Evolutionary conservation across 306 rosid genomes (phyloP).

Genomic region (Psophocarpus tetragonolobus): DNA sequence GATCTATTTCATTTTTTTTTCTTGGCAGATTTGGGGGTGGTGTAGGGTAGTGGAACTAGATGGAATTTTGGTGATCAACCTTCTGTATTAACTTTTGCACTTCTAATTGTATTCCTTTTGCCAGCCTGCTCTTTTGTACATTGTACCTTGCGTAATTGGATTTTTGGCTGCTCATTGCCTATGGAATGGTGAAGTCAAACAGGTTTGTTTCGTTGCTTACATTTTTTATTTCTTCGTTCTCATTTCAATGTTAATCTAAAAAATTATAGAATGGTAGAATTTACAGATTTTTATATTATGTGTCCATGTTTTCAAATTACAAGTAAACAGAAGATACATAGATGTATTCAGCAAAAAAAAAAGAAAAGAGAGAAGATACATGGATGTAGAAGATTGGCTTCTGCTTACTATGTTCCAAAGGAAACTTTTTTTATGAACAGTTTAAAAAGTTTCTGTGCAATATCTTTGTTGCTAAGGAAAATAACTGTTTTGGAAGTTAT

Average conservation of each 20-base stretch:
- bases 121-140: constrained; percentile 97
- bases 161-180: constrained; percentile 89
- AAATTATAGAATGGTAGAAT: too few relatives aligned
- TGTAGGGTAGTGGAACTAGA: background rate
- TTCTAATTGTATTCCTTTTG: constrained; percentile 29
- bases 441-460: background rate
- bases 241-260: background rate
- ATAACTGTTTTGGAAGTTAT: background rate
- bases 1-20: constrained; percentile 9
- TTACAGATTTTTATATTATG: background rate
- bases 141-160: constrained; percentile 92
- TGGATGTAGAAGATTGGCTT: background rate
- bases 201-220: constrained; percentile 55
- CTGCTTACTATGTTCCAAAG: background rate
- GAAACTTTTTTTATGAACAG: background rate
- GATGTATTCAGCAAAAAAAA: too few relatives aligned
- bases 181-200: constrained; percentile 95
- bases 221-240: constrained; percentile 1
- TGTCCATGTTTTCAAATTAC: background rate
- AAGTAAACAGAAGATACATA: background rate
- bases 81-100: constrained; percentile 17
- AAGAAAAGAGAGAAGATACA: background rate
- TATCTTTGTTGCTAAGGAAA: background rate
- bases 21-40: background rate
- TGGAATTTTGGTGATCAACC: background rate